Evolutionary conservation across 208 protist species (phyloP).

Genomic region (Porcisia hertigi): DNA sequence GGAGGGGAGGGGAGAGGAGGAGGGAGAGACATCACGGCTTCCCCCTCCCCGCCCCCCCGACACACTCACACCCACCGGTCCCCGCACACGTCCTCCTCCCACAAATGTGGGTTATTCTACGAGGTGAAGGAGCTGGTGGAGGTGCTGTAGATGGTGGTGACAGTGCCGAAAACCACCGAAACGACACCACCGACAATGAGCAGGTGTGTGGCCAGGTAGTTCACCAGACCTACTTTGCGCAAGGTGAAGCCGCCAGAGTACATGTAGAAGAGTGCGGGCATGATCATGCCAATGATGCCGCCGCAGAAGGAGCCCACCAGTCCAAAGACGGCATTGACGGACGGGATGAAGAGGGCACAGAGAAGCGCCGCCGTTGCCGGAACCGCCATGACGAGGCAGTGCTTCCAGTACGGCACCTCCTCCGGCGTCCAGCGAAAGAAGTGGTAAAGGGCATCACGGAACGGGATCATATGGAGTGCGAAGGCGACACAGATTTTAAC

Average conservation of each 20-base stretch:
- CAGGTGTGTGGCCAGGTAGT: conserved; percentile 52
- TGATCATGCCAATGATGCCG: conserved; percentile 61
- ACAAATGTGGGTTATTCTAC: background rate
- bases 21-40: background rate
- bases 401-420: conserved; percentile 35
- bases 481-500: conserved; percentile 67
- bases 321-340: conserved; percentile 49
- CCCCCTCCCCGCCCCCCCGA: background rate
- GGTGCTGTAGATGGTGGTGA: conserved; percentile 46
- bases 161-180: conserved; percentile 42
- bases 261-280: conserved; percentile 64
- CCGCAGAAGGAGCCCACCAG: conserved; percentile 55
- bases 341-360: conserved; percentile 40
- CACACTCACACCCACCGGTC: background rate
- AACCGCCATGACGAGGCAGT: conserved; percentile 32
- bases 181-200: conserved; percentile 48
- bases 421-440: conserved; percentile 29
- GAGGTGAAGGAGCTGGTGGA: conserved; percentile 37
- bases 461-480: conserved; percentile 56
- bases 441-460: conserved; percentile 57
- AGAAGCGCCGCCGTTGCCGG: conserved; percentile 27
- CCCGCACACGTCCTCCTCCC: background rate
- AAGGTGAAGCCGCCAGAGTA: conserved; percentile 54
- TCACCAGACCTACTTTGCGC: conserved; percentile 31
- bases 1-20: background rate